Conservation (phyloP, 108 stramenopile genomes). For the Nannochloropsis gaditana region DNA sequence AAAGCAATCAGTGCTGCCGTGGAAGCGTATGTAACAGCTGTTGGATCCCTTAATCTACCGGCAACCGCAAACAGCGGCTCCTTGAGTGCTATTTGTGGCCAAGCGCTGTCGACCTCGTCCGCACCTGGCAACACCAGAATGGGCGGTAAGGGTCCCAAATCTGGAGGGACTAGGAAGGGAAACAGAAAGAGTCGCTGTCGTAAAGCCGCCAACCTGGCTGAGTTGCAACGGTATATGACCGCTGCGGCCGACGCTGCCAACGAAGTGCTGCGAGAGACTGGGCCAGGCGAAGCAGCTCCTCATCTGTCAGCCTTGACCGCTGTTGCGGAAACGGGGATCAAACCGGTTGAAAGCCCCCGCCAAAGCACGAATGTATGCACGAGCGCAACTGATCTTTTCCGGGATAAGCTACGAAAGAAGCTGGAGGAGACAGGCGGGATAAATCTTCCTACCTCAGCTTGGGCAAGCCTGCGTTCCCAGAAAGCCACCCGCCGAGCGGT, state of each 20-base stretch:
- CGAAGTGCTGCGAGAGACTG: conserved; percentile 40
- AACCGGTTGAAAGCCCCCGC: not conserved
- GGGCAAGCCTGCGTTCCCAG: not conserved
- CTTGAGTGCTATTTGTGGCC: not conserved
- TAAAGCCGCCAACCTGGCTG: conserved; percentile 53
- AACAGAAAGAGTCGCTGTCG: conserved; percentile 21
- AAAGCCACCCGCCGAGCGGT: not conserved
- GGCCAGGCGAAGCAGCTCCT: not conserved
- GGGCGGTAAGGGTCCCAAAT: not conserved
- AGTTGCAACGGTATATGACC: conserved; percentile 53
- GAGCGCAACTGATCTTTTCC: conserved; percentile 38
- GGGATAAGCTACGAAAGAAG: conserved; percentile 49
- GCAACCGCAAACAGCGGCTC: not conserved
- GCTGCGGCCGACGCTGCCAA: conserved; percentile 54
- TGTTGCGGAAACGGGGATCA: not conserved
- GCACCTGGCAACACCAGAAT: not conserved
- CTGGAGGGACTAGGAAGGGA: not conserved
- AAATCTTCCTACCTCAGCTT: not conserved
- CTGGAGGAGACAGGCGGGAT: conserved; percentile 52
- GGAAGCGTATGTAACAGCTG: not conserved
- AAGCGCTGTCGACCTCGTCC: not conserved
- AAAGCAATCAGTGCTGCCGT: not conserved
- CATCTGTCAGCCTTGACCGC: not conserved
- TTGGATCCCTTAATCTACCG: not conserved
- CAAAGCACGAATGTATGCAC: not conserved